Percentiles rank a stretch among this genome's conserved stretches.
Conservation (phyloP, 371 early-diverging fungal genomes). For the Fennellomyces sp. region DNA sequence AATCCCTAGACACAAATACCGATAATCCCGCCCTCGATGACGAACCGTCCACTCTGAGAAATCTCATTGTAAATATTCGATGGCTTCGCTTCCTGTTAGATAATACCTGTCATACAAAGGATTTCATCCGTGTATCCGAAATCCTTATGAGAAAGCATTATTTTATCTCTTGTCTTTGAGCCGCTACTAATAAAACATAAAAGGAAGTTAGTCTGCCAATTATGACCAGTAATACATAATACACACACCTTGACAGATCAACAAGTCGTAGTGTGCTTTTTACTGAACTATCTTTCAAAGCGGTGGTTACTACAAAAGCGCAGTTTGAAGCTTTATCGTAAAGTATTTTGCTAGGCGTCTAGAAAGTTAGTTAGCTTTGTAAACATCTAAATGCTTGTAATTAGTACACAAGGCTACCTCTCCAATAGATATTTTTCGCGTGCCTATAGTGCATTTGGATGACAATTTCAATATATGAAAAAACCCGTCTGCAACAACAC, state of each 20-base stretch:
- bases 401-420: conserved; percentile 17
- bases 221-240: neutral
- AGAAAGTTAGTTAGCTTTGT: neutral
- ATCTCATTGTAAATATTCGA: too few species aligned
- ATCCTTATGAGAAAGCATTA: neutral
- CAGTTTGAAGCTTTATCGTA: neutral
- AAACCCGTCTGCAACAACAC: conserved; percentile 22
- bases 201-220: too few species aligned
- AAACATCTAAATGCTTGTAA: neutral
- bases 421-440: conserved; percentile 18
- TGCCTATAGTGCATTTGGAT: conserved; percentile 6
- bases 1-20: conserved; percentile 44
- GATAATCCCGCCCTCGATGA: conserved; percentile 25
- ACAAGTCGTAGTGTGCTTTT: conserved; percentile 1
- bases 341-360: conserved; percentile 1
- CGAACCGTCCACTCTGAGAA: conserved; percentile 37
- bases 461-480: conserved; percentile 19
- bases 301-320: conserved; percentile 4
- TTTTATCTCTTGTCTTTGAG: neutral
- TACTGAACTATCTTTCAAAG: neutral
- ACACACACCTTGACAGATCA: neutral
- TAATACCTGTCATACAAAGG: conserved; percentile 15
- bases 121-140: conserved; percentile 4
- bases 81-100: too few species aligned
- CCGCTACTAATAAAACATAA: neutral